Evolutionary conservation across 345 rosid species (phyloP), one percentile per base, ranked within the genome.

Genomic region (Citrus sp.): DNA sequence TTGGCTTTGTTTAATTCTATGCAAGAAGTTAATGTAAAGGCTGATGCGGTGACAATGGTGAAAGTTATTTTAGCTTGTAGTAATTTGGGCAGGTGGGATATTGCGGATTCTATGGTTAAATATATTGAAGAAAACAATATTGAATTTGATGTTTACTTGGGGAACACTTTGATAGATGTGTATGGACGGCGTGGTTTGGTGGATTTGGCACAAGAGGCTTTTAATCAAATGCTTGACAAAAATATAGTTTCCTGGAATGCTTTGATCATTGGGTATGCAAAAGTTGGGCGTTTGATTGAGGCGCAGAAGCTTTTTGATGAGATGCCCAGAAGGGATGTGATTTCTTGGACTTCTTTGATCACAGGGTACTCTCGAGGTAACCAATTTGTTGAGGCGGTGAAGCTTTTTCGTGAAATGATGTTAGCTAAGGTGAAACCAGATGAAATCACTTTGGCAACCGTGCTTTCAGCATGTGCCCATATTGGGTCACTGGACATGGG

Each of bases 281-380:
- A 84, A 80, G 79, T 13, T 4, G 84, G 86, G 49, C 42, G 81
- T 65, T 60, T 86, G 70, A 79, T 69, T 73, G 80, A 81, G 25
- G 97, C 93, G 3, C 73, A 78, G 77, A 79, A 79, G 38, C 71
- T 90, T 82, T 91, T 93, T 51, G 89, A 87, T 46, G 81, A 81
- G 81, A 90, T 91, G 93, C 82, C 87, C 2, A 70, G 46, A 6
- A 89, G 81, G 74, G 92, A 93, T 80, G 90, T 88, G 40, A 86
- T 92, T 70, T 85, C 92, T 64, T 93, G 96, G 96, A 91, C 93
- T 40, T 84, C 90, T 22, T 81, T 93, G 94, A 87, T 90, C 83
- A 80, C 85, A 2, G 94, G 93, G 14, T 93, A 79, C 67, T 86
- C 87, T 79, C 86, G 83, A 73, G 75, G 73, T 27, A 88, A 87